Evolutionary conservation across 163 green algal genomes (phyloP).

Genomic region (Chlorella variabilis): DNA sequence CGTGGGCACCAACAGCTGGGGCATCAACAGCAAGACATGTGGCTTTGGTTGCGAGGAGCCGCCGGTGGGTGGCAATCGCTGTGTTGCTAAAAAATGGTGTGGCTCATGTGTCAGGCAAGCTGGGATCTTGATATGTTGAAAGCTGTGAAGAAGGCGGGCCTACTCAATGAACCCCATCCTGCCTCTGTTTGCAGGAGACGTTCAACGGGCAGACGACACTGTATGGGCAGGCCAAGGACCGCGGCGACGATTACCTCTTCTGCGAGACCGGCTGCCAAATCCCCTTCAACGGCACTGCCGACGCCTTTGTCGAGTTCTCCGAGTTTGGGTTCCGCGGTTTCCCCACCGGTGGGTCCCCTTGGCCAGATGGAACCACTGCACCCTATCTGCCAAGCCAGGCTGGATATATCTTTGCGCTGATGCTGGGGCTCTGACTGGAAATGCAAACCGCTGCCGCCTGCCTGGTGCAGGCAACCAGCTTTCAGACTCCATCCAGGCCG

Average conservation of each 20-base stretch:
- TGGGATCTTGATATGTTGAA: no score
- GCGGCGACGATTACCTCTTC: slow-evolving; percentile 40
- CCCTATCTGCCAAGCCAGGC: no score
- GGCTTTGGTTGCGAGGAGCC: slow-evolving; percentile 51
- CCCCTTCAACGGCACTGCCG: slow-evolving; percentile 50
- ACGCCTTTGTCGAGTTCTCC: slow-evolving; percentile 78
- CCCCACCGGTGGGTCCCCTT: background rate
- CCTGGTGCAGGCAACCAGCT: background rate
- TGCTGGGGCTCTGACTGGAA: no score
- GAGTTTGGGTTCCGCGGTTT: slow-evolving; percentile 70
- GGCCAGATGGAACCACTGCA: background rate
- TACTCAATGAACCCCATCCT: no score
- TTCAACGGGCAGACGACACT: slow-evolving; percentile 25
- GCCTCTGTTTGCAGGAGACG: slow-evolving; percentile 3
- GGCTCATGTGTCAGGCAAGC: background rate
- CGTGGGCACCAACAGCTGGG: background rate
- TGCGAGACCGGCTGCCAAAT: slow-evolving; percentile 68
- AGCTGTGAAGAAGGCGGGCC: background rate
- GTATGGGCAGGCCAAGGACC: slow-evolving; percentile 24
- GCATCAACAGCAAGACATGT: slow-evolving; percentile 6
- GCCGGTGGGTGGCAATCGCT: background rate
- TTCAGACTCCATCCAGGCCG: slow-evolving; percentile 28
- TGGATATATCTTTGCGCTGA: no score
- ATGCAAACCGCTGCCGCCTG: no score
- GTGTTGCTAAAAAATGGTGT: background rate